Evolutionary conservation across 768 basidiomycete species (phyloP).

Genomic region (Pholiota molesta): DNA sequence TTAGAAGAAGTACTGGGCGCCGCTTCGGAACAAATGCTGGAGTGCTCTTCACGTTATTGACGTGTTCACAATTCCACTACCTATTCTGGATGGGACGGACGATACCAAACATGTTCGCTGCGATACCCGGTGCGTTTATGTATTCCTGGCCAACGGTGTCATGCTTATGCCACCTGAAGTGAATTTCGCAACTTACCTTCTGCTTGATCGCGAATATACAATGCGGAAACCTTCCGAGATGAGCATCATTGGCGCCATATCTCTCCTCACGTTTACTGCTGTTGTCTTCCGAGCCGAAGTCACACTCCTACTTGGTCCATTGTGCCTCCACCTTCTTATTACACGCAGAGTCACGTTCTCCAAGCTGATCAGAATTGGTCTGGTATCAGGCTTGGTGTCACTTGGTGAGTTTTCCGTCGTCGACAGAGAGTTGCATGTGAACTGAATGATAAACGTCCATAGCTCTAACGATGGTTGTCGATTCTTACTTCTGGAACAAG

Average conservation of each 20-base stretch:
- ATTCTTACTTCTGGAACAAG: constrained; percentile 85
- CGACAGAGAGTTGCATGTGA: neutral
- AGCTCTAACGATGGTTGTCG: constrained; percentile 69
- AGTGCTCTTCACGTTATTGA: constrained; percentile 66
- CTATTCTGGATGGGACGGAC: constrained; percentile 95
- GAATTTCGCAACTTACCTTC: constrained; percentile 54
- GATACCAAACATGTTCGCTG: constrained; percentile 92
- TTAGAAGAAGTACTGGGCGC: constrained; percentile 62
- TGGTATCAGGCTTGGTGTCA: constrained; percentile 51
- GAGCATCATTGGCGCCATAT: constrained; percentile 46
- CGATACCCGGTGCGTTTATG: constrained; percentile 52
- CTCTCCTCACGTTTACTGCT: constrained; percentile 65
- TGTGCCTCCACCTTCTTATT: constrained; percentile 58
- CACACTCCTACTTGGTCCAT: constrained; percentile 61
- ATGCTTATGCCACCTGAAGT: constrained; percentile 38
- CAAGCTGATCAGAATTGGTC: constrained; percentile 50
- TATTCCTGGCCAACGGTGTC: neutral
- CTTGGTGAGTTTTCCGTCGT: constrained; percentile 42
- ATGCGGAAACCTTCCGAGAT: constrained; percentile 36
- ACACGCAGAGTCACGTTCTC: constrained; percentile 43
- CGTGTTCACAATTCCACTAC: constrained; percentile 85
- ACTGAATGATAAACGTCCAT: neutral
- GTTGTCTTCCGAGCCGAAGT: constrained; percentile 85
- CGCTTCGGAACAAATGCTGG: constrained; percentile 67
- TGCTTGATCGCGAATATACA: constrained; percentile 48